Conservation (phyloP, 768 basidiomycete species). For the Goffeauzyma gilvescens region DNA sequence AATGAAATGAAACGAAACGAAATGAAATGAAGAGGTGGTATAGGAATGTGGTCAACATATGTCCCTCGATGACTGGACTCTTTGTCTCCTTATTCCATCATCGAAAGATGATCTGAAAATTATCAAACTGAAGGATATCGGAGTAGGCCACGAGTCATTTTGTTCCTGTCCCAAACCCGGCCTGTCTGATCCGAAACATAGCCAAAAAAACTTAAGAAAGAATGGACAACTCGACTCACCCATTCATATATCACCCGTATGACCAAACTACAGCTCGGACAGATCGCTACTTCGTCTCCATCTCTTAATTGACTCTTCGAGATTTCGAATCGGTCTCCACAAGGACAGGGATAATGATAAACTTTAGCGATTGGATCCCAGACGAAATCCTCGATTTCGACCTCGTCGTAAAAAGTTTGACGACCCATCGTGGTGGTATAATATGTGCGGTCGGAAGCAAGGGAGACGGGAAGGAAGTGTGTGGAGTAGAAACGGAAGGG, state of each 20-base stretch:
- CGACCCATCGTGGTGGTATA: slow-evolving; percentile 18
- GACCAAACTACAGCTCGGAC: slow-evolving; percentile 85
- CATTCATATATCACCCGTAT: slow-evolving; percentile 88
- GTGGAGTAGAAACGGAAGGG: too few relatives aligned
- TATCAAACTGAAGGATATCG: background rate
- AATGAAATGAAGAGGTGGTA: too few relatives aligned
- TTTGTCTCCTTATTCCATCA: too few relatives aligned
- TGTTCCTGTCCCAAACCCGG: too few relatives aligned
- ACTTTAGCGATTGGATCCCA: slow-evolving; percentile 66
- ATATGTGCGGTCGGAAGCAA: background rate
- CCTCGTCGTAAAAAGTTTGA: slow-evolving; percentile 54
- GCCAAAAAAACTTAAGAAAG: too few relatives aligned
- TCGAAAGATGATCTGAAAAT: too few relatives aligned
- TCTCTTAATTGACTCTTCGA: slow-evolving; percentile 61
- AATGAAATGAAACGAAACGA: too few relatives aligned
- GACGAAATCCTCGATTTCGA: slow-evolving; percentile 89
- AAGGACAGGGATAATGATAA: slow-evolving; percentile 93
- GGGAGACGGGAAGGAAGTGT: background rate
- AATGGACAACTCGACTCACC: too few relatives aligned
- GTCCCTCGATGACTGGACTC: too few relatives aligned
- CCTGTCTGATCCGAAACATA: too few relatives aligned
- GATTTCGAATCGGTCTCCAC: slow-evolving; percentile 95
- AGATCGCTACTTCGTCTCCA: slow-evolving; percentile 84
- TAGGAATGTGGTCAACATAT: too few relatives aligned
- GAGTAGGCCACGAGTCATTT: background rate